A percentile compares a stretch with the other conserved stretches of the same genome.
Evolutionary conservation across 75 land plant genomes (phyloP).

Genomic region (Selaginella moellendorffii): DNA sequence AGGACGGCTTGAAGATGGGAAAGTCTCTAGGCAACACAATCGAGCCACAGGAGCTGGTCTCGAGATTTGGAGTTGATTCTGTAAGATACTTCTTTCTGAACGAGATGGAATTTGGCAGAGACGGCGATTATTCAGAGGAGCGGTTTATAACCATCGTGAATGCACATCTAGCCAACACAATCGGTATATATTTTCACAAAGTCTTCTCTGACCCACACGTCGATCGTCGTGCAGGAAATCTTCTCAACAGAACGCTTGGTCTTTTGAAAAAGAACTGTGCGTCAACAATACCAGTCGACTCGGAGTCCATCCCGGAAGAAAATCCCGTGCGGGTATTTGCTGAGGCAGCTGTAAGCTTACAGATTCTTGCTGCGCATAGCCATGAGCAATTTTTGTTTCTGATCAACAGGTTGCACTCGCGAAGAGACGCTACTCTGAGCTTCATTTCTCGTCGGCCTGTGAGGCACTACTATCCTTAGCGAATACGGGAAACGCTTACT

Average conservation of each 20-base stretch:
- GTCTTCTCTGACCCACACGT: not conserved
- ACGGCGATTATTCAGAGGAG: conserved; percentile 91
- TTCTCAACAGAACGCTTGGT: conserved; percentile 93
- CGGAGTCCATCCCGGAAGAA: conserved; percentile 43
- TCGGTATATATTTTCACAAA: conserved; percentile 36
- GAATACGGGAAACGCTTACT: conserved; percentile 70
- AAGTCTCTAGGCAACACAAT: conserved; percentile 92
- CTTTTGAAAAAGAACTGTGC: conserved; percentile 83
- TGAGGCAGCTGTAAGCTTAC: conserved; percentile 37
- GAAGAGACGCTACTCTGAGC: conserved; percentile 33
- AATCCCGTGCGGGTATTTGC: conserved; percentile 44
- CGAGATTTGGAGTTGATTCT: conserved; percentile 82
- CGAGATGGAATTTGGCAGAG: conserved; percentile 92
- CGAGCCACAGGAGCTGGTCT: conserved; percentile 76
- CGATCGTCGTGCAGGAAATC: conserved; percentile 44
- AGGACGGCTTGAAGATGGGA: conserved; percentile 99
- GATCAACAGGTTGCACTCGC: conserved; percentile 66
- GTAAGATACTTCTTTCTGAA: conserved; percentile 86
- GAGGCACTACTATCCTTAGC: conserved; percentile 70
- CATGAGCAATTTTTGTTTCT: conserved; percentile 2
- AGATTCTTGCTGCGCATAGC: not conserved
- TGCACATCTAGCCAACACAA: conserved; percentile 92
- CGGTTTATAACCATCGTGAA: conserved; percentile 82
- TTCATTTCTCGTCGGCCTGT: conserved; percentile 69
- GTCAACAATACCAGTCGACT: conserved; percentile 60